These are phyloP conservation scores for Rubroboletus satanas DNA, from an alignment of 768 basidiomycete genomes.

Conservation along the genomic window DNA sequence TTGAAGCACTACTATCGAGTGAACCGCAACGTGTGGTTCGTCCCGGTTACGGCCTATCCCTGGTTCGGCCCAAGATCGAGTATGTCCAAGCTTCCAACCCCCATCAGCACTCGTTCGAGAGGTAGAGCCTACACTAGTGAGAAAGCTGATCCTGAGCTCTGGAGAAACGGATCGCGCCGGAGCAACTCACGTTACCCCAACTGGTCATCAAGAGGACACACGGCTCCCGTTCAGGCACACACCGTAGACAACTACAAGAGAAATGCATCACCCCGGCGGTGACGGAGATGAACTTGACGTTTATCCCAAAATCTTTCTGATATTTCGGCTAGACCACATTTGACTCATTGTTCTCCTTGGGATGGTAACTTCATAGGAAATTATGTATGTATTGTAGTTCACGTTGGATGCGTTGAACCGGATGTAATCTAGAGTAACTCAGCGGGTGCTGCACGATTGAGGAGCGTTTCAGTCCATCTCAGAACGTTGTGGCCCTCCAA, in stretches of 20 bases:
- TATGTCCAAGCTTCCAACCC: slow-evolving; percentile 40
- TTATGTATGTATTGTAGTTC: slow-evolving; percentile 18
- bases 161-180: slow-evolving; percentile 18
- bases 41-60: slow-evolving; percentile 64
- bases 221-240: slow-evolving; percentile 26
- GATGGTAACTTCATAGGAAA: slow-evolving; percentile 5
- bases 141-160: slow-evolving; percentile 26
- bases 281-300: slow-evolving; percentile 22
- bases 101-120: slow-evolving; percentile 37
- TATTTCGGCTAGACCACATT: slow-evolving; percentile 12
- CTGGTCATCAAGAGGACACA: slow-evolving; percentile 19
- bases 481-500: background rate
- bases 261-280: slow-evolving; percentile 44
- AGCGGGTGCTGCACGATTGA: too few species aligned
- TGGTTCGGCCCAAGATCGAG: slow-evolving; percentile 55
- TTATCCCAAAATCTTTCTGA: slow-evolving; percentile 1
- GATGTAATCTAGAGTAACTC: slow-evolving; percentile 14
- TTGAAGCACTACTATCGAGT: slow-evolving; percentile 42
- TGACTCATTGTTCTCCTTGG: background rate
- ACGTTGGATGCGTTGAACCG: slow-evolving; percentile 2
- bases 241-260: slow-evolving; percentile 36
- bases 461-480: too few species aligned
- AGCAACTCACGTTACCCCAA: slow-evolving; percentile 20
- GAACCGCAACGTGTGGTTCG: slow-evolving; percentile 57
- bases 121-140: slow-evolving; percentile 29